phyloP scores from a whole-genome alignment of 805 yeast species.

The Wickerhamomyces chambardii region DNA sequence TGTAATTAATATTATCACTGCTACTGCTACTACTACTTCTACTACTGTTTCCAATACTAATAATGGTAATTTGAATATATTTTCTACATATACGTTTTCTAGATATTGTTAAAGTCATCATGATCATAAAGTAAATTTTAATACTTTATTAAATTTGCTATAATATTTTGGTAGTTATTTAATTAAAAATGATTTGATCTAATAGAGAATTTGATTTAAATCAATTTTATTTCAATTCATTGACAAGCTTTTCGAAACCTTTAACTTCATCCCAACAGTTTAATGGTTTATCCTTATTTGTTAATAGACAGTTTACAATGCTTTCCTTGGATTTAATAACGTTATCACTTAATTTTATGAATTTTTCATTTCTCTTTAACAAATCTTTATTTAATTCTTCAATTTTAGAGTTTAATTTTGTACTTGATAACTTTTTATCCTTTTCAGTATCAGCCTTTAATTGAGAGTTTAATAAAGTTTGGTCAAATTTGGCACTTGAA shows the following conservation, averaged over 20 bases:
- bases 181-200: too few relatives aligned
- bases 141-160: too few relatives aligned
- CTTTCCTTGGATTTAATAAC: constrained; percentile 36
- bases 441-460: constrained; percentile 23
- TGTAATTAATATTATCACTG: too few relatives aligned
- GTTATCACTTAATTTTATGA: constrained; percentile 26
- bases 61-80: too few relatives aligned
- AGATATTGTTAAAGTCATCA: too few relatives aligned
- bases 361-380: constrained; percentile 23
- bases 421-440: constrained; percentile 20
- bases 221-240: constrained; percentile 25
- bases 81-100: too few relatives aligned
- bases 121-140: too few relatives aligned
- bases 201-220: too few relatives aligned
- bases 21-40: too few relatives aligned
- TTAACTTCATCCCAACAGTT: constrained; percentile 81
- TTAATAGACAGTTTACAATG: constrained; percentile 48
- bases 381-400: constrained; percentile 26
- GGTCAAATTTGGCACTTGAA: constrained; percentile 41
- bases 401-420: constrained; percentile 31
- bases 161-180: too few relatives aligned
- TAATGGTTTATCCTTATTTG: constrained; percentile 56
- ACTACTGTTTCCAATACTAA: too few relatives aligned
- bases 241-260: constrained; percentile 52
- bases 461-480: constrained; percentile 34